Evolutionary conservation across 2,329 filamentous ascomycete genomes (phyloP), one percentile per base, ranked within the genome.

Genomic region (Aspergillus texensis): DNA sequence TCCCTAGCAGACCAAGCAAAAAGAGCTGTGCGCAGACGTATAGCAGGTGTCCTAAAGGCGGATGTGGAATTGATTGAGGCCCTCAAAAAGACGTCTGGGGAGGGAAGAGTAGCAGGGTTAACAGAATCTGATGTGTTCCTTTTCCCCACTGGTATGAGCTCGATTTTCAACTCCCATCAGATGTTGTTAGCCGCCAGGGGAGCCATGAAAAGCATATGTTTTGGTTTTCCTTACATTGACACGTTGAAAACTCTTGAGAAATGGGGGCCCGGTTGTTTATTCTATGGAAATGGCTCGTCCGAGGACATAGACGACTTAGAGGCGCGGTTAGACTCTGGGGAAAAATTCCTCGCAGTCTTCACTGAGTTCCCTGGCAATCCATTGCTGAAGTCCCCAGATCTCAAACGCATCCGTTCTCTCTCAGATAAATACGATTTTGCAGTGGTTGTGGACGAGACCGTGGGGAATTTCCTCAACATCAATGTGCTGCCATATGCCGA

Each of bases 201-300:
- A 3, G 80, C 84, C 9, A 74, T 86, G 64, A 91, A 92, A 78
- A 96, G 93, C 76, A 88, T 99, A 74, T 94, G 91, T 72, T 97
- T 93, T 73, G 95, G 95, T n/a, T 99, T 99, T 71, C 93, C 95
- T 0, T 99, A 99, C 71, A 92, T 97, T 58, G 95, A 99, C 78
- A 97, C 95, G 0, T 85, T 98, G 60, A 99, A 99, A 77, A 92
- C 97, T 57, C 82, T 98, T 6, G 84, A 98, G 75, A 99, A 98
- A 77, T 98, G 96, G 77, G 95, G 94, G 0, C 91, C 93, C 0
- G 94, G 94, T 0, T 94, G 90, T 64, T 77, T 90, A 2, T 98
- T 98, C 75, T 97, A 96, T 77, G 94, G 94, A 3, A 86, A 90
- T 71, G 92, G 91, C 0, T 91, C 90, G 2, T 81, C 87, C 2